phyloP scores from a whole-genome alignment of 768 basidiomycete species.

The Zangia roseola region DNA sequence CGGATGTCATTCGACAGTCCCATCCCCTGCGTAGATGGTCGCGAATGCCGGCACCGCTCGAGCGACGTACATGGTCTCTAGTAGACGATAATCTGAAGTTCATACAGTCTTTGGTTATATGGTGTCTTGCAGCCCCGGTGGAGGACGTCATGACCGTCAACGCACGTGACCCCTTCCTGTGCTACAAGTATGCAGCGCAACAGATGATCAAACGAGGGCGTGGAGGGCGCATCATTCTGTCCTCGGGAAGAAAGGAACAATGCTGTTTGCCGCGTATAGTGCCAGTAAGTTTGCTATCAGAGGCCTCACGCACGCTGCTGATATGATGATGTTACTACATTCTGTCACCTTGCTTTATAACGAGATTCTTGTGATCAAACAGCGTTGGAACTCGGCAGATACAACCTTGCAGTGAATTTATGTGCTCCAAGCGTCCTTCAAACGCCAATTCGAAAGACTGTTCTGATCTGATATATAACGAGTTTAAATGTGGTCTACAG shows the following conservation, averaged over 20 bases:
- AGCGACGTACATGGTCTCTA: too few relatives aligned
- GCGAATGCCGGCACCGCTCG: neutral
- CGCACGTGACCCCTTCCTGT: conserved; percentile 52
- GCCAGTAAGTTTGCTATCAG: conserved; percentile 38
- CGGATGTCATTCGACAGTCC: conserved; percentile 9
- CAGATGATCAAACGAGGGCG: conserved; percentile 54
- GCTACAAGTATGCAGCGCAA: conserved; percentile 59
- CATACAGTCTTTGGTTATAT: neutral
- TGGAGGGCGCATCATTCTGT: conserved; percentile 47
- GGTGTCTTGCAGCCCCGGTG: neutral
- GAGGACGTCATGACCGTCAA: conserved; percentile 38
- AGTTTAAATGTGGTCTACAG: too few relatives aligned
- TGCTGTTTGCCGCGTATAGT: conserved; percentile 21
- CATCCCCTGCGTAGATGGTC: neutral
- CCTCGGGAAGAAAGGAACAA: too few relatives aligned
- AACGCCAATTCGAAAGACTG: too few relatives aligned
- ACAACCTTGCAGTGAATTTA: too few relatives aligned
- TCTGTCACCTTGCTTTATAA: too few relatives aligned
- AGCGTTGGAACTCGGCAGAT: too few relatives aligned
- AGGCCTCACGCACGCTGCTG: conserved; percentile 36
- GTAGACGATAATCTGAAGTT: too few relatives aligned
- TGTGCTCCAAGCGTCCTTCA: too few relatives aligned
- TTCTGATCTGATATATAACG: too few relatives aligned
- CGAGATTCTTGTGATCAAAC: too few relatives aligned
- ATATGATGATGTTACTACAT: conserved; percentile 16